Evolutionary conservation across 164 flowering plant species (phyloP).

Genomic region (Saururus chinensis): DNA sequence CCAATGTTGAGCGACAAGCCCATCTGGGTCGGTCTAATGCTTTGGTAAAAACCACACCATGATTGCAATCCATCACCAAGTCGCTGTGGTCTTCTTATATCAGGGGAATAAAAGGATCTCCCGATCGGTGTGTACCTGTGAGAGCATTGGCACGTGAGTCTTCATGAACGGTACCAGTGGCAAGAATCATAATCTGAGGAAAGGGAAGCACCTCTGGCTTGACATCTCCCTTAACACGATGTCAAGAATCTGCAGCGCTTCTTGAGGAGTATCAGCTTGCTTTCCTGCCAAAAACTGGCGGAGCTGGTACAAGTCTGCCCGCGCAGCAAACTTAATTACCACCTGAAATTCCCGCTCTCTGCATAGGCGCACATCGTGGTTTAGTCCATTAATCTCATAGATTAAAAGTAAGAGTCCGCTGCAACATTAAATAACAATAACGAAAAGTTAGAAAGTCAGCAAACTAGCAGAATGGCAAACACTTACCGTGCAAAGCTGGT

Average conservation of each 20-base stretch:
- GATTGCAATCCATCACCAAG: slow-evolving; percentile 54
- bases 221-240: slow-evolving; percentile 38
- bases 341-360: slow-evolving; percentile 34
- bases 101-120: slow-evolving; percentile 45
- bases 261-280: slow-evolving; percentile 32
- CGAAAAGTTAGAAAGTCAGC: too few species aligned
- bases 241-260: slow-evolving; percentile 36
- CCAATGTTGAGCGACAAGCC: slow-evolving; percentile 77
- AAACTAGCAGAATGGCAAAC: background rate
- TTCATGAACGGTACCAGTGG: background rate
- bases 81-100: slow-evolving; percentile 27
- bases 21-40: slow-evolving; percentile 69
- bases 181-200: background rate
- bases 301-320: slow-evolving; percentile 28
- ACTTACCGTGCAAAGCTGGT: slow-evolving; percentile 11
- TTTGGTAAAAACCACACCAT: slow-evolving; percentile 82
- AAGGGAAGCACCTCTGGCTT: slow-evolving; percentile 21
- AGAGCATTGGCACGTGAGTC: background rate
- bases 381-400: background rate
- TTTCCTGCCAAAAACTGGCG: slow-evolving; percentile 37
- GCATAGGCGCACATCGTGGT: background rate
- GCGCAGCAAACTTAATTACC: slow-evolving; percentile 32
- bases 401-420: background rate
- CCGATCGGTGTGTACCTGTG: slow-evolving; percentile 39
- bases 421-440: too few species aligned